Percentiles rank a stretch among this genome's conserved stretches.
Evolutionary conservation across 805 yeast genomes (phyloP).

Genomic region (Blastobotrys parvus): DNA sequence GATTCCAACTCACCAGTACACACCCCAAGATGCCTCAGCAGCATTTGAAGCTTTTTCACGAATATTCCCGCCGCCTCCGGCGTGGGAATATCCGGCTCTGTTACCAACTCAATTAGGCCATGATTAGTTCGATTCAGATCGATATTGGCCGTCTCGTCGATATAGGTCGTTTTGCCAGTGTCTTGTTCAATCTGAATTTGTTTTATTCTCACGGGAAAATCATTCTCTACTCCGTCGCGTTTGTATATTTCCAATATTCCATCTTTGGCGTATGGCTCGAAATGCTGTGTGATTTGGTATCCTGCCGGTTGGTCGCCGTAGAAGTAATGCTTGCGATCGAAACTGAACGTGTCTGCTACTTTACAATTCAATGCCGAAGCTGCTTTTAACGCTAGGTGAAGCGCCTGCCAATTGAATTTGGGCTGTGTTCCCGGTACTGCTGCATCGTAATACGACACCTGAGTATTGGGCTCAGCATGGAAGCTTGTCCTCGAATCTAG

Average conservation of each 20-base stretch:
- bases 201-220: conserved; percentile 48
- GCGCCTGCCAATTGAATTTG: conserved; percentile 61
- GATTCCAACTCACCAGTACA: conserved; percentile 89
- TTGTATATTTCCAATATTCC: conserved; percentile 48
- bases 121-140: conserved; percentile 81
- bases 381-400: conserved; percentile 60
- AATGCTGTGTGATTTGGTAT: conserved; percentile 89
- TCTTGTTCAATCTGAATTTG: conserved; percentile 94
- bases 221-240: conserved; percentile 43
- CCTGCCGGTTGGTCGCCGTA: conserved; percentile 96
- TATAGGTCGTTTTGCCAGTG: conserved; percentile 72
- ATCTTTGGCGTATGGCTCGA: conserved; percentile 62
- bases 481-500: conserved; percentile 30
- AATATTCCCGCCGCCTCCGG: conserved; percentile 67
- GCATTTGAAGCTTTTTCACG: conserved; percentile 67
- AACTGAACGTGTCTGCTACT: conserved; percentile 50
- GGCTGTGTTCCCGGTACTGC: conserved; percentile 95
- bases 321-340: conserved; percentile 93
- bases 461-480: conserved; percentile 53
- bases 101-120: conserved; percentile 85
- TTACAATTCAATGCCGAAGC: conserved; percentile 60
- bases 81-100: conserved; percentile 73
- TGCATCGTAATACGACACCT: conserved; percentile 70
- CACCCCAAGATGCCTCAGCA: conserved; percentile 59
- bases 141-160: conserved; percentile 38